phyloP scores from a whole-genome alignment of 78 protist genomes.

The Speleostelium caveatum region DNA sequence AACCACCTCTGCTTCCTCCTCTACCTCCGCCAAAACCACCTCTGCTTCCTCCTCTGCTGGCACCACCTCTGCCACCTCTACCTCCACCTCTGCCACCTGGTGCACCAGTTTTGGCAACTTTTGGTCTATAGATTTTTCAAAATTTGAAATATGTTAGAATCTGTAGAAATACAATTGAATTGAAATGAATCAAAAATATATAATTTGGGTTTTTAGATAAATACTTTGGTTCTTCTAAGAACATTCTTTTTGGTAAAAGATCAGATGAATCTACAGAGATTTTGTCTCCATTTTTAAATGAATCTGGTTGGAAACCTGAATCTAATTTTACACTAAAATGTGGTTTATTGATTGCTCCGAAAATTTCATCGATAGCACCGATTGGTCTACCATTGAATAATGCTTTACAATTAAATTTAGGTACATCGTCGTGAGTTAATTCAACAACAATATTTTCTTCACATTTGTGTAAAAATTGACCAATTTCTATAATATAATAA shows the following conservation, averaged over 20 bases:
- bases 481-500: slow-evolving; percentile 74
- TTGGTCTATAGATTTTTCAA: not conserved
- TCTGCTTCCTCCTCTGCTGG: not conserved
- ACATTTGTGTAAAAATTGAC: slow-evolving; percentile 45
- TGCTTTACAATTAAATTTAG: slow-evolving; percentile 74
- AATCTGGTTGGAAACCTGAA: slow-evolving; percentile 66
- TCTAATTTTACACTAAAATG: slow-evolving; percentile 74
- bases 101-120: slow-evolving; percentile 26
- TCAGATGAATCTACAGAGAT: slow-evolving; percentile 36
- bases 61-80: not conserved
- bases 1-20: not conserved
- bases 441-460: slow-evolving; percentile 74
- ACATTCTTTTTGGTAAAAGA: slow-evolving; percentile 38
- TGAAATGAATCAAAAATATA: too few species aligned
- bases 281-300: slow-evolving; percentile 68
- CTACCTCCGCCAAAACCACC: not conserved
- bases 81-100: not conserved
- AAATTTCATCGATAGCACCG: slow-evolving; percentile 73
- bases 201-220: not conserved
- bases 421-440: slow-evolving; percentile 50
- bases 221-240: slow-evolving; percentile 68
- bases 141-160: too few species aligned
- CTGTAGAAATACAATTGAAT: too few species aligned
- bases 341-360: slow-evolving; percentile 73
- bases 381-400: slow-evolving; percentile 11